phyloP scores from a whole-genome alignment of 352 stramenopile species.

The Globisporangium takayamanum region DNA sequence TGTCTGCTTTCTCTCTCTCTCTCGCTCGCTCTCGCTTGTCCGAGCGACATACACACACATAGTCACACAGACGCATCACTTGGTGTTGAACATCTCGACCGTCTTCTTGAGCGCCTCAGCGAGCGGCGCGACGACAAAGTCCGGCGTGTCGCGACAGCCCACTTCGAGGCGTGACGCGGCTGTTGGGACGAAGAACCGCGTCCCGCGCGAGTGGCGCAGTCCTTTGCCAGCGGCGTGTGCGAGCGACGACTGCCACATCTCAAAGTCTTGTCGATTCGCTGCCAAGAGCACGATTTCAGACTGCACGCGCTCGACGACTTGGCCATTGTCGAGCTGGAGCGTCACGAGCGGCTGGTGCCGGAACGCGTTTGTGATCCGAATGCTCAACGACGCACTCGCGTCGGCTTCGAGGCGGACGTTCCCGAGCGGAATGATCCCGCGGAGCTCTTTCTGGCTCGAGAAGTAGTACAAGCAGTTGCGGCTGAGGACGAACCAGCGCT shows the following conservation, averaged over 20 bases:
- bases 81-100: conserved; percentile 82
- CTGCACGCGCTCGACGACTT: conserved; percentile 75
- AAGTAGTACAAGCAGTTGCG: conserved; percentile 89
- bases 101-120: conserved; percentile 74
- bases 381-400: conserved; percentile 33
- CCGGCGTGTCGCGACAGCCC: conserved; percentile 67
- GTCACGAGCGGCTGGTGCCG: conserved; percentile 60
- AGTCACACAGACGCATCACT: conserved; percentile 8
- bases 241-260: conserved; percentile 87
- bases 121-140: conserved; percentile 71
- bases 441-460: conserved; percentile 68
- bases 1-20: background rate
- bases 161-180: conserved; percentile 74
- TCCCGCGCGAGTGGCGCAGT: conserved; percentile 74
- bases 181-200: conserved; percentile 79
- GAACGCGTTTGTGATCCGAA: conserved; percentile 67
- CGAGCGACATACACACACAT: background rate
- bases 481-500: conserved; percentile 84
- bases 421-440: conserved; percentile 81
- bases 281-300: conserved; percentile 73
- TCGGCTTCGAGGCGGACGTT: conserved; percentile 70
- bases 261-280: conserved; percentile 60
- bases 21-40: background rate
- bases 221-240: conserved; percentile 74
- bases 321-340: conserved; percentile 75